Evolutionary conservation across 495 filamentous ascomycete species (phyloP).

Genomic region (Neurospora intermedia): DNA sequence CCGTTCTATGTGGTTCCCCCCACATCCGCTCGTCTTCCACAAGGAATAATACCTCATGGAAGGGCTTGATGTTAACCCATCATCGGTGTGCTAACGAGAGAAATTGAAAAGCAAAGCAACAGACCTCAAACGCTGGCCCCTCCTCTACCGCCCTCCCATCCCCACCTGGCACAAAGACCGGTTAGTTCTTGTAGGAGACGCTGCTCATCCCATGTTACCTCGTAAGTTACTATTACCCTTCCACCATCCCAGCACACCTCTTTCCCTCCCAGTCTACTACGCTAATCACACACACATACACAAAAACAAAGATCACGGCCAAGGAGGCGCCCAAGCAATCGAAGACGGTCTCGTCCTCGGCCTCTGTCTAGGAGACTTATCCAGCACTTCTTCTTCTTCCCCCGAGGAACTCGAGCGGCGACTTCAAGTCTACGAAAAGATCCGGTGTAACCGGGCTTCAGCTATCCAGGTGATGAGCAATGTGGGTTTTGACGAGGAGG

Average conservation of each 20-base stretch:
- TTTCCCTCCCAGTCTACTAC: no score
- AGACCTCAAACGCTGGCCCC: constrained; percentile 36
- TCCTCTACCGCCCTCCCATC: constrained; percentile 26
- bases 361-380: constrained; percentile 14
- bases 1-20: no score
- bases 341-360: constrained; percentile 36
- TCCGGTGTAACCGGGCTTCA: constrained; percentile 39
- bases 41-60: no score
- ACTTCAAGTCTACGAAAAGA: constrained; percentile 40
- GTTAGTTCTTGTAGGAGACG: constrained; percentile 35
- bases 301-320: constrained; percentile 27
- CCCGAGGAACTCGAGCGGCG: constrained; percentile 26
- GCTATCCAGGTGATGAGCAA: constrained; percentile 40
- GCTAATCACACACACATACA: no score
- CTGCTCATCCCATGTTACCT: constrained; percentile 41
- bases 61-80: no score
- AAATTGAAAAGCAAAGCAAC: constrained; percentile 15
- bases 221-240: neutral
- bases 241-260: no score
- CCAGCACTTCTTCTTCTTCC: neutral
- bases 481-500: constrained; percentile 15
- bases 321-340: constrained; percentile 35
- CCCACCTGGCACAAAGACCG: constrained; percentile 25
- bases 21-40: no score
- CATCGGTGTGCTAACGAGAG: no score